Percentiles rank a stretch among this genome's conserved stretches.
Evolutionary conservation across 2,329 filamentous ascomycete genomes (phyloP).

Genomic region (Hawksworthiomyces lignivorus): DNA sequence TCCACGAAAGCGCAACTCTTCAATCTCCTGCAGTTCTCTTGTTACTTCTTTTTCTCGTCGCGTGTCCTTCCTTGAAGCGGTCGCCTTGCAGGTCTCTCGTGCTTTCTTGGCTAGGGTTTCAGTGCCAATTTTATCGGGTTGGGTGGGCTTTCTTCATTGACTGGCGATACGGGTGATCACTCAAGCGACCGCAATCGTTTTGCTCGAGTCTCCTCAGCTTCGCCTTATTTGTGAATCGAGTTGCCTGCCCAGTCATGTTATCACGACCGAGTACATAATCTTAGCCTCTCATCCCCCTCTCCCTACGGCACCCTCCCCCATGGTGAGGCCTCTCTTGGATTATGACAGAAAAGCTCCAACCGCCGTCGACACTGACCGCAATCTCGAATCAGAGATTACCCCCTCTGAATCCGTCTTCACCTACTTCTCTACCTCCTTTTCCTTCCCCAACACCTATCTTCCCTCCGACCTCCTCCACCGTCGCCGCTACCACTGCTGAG

Average conservation of each 20-base stretch:
- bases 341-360: conserved; percentile 54
- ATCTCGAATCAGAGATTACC: conserved; percentile 44
- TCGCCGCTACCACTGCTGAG: neutral
- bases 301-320: conserved; percentile 26
- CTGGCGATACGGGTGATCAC: conserved; percentile 3
- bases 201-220: conserved; percentile 12
- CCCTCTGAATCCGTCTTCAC: conserved; percentile 26
- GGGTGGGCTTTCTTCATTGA: neutral
- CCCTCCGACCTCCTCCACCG: neutral
- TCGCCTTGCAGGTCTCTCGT: neutral
- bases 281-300: neutral
- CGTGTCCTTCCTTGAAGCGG: neutral
- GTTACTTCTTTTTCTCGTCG: too few species aligned
- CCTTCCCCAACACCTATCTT: too few species aligned
- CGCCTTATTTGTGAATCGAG: conserved; percentile 11
- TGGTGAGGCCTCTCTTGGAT: conserved; percentile 43
- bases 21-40: too few species aligned
- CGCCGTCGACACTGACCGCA: conserved; percentile 48
- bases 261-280: conserved; percentile 22
- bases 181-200: neutral
- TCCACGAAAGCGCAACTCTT: too few species aligned
- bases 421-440: conserved; percentile 5
- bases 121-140: neutral
- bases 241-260: conserved; percentile 51
- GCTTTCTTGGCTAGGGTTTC: neutral